phyloP scores from a whole-genome alignment of 164 flowering plant genomes.

The Protea cynaroides region DNA sequence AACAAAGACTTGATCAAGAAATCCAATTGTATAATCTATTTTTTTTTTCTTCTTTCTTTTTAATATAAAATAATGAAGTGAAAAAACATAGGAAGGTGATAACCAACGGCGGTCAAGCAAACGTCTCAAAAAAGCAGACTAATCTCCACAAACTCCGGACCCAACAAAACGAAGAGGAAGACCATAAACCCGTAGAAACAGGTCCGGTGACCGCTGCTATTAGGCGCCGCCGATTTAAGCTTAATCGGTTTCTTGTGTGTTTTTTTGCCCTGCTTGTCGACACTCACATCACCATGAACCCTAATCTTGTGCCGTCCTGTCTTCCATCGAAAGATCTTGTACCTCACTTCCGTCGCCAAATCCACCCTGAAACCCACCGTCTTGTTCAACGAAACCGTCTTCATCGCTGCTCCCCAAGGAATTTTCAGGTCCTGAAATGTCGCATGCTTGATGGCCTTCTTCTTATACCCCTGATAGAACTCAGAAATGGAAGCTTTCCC shows the following conservation, averaged over 20 bases:
- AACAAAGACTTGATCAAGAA: too few relatives aligned
- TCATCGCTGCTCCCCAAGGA: slow-evolving; percentile 19
- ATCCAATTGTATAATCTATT: too few relatives aligned
- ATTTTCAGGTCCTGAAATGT: slow-evolving; percentile 9
- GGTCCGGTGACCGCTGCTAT: too few relatives aligned
- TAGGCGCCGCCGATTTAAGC: slow-evolving; percentile 27
- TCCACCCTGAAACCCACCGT: slow-evolving; percentile 26
- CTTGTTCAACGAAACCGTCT: slow-evolving; percentile 18
- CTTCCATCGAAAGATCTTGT: slow-evolving; percentile 29
- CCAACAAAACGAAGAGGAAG: too few relatives aligned
- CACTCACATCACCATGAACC: slow-evolving; percentile 33
- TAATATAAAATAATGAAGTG: too few relatives aligned
- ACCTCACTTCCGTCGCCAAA: background rate
- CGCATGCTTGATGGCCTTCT: slow-evolving; percentile 30
- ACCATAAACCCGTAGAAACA: too few relatives aligned
- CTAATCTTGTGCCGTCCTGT: slow-evolving; percentile 32
- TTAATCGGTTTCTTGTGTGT: slow-evolving; percentile 26
- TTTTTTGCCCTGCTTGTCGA: slow-evolving; percentile 32
- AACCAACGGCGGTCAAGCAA: too few relatives aligned
- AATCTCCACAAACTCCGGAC: too few relatives aligned
- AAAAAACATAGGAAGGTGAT: too few relatives aligned
- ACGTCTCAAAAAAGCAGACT: too few relatives aligned
- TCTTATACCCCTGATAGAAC: slow-evolving; percentile 57
- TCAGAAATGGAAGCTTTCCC: slow-evolving; percentile 19
- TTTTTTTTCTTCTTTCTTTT: too few relatives aligned